Base-by-base conservation (phyloP, 805 yeast species). In the Lachancea lanzarotensis region DNA sequence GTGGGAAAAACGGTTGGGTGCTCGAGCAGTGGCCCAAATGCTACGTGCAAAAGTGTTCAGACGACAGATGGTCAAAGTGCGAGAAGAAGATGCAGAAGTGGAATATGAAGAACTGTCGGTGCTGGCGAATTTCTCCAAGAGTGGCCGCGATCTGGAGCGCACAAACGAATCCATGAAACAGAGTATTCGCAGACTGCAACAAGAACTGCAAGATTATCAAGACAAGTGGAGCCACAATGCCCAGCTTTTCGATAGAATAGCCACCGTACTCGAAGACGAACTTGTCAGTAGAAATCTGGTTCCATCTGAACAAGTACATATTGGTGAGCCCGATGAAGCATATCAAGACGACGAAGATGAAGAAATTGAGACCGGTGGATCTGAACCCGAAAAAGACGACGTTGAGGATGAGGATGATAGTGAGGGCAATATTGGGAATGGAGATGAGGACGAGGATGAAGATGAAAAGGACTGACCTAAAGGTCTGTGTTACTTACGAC, bases 191-290 rank as follows among this genome's bases (percentile, higher is more conserved):
- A 54, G 53, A 32, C 40, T 61, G 19, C 35, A 48, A 2, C 35
- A 43, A 6, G 66, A 62, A 20, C 35, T 62, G 27, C 40, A 29
- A 6, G 30, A 35, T 3, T 61, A 57, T 34, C 60, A 59, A 37
- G 46, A 47, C 7, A 60, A 58, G 40, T 62, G 67, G 67, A 20
- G 53, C 22, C 53, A 59, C 26, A 62, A 61, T 51, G 64, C 63
- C 3, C 55, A 56, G 8, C 49, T 62, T 10, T 59, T 61, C 32
- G 45, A 52, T 2, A 58, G 54, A 33, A 53, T 62, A 17, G 51
- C 61, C 0, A 47, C 52, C 6, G 49, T 57, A 1, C 46, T 62
- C 17, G 55, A 53, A 30, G 62, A 53, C 13, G 65, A 59, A 43
- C 45, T 60, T 30, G 29, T 31, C 8, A 52, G 46, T 32, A 56